These are phyloP conservation scores for Echites panduratus DNA, from an alignment of 257 asterid species.

Conservation along the genomic window DNA sequence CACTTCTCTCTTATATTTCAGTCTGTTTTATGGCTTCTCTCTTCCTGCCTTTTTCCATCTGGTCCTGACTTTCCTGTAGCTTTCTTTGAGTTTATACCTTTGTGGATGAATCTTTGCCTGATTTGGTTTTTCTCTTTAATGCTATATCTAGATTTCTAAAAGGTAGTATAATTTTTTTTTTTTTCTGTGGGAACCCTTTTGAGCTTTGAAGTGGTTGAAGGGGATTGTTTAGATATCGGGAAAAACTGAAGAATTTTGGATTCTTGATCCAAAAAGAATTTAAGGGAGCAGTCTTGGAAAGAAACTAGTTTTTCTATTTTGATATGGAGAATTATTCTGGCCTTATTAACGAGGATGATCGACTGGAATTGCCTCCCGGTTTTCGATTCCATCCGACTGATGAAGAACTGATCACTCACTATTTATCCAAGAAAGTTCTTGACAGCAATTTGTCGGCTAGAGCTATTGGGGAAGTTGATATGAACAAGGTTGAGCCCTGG, in stretches of 20 bases:
- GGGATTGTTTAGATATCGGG: not conserved
- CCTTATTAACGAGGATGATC: conserved; percentile 25
- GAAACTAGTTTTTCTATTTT: not conserved
- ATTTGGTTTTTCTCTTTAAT: conserved; percentile 11
- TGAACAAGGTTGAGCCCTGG: conserved; percentile 83
- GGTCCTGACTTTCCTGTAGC: conserved; percentile 6
- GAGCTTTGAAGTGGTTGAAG: not conserved
- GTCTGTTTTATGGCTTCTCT: conserved; percentile 24
- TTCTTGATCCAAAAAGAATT: not conserved
- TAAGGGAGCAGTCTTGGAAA: not conserved
- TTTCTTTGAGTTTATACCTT: not conserved
- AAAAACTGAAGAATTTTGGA: not conserved
- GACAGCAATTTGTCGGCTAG: conserved; percentile 40
- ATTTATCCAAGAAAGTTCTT: conserved; percentile 45
- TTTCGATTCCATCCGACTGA: conserved; percentile 80
- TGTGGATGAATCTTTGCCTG: not conserved
- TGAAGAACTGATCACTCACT: conserved; percentile 72
- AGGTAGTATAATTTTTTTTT: conserved; percentile 5
- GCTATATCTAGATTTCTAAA: not conserved
- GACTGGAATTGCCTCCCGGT: conserved; percentile 63
- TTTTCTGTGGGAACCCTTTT: conserved; percentile 18
- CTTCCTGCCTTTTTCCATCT: conserved; percentile 20
- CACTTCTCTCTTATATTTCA: conserved; percentile 15
- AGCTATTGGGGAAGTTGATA: conserved; percentile 72
- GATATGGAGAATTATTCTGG: conserved; percentile 39